These are phyloP conservation scores for Eucalyptus tenuipes DNA, from an alignment of 345 rosid genomes.

Conservation along the genomic window DNA sequence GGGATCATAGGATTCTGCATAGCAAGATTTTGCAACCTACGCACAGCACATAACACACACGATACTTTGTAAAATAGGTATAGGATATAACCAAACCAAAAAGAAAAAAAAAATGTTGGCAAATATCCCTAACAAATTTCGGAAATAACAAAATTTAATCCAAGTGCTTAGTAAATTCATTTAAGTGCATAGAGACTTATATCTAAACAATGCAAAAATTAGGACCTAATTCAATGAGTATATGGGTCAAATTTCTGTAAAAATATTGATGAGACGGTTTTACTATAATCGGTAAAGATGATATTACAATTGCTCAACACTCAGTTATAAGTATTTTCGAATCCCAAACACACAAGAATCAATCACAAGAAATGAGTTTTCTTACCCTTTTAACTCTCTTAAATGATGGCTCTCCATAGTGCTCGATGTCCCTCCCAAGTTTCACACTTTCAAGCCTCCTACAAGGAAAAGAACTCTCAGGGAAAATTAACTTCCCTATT, in stretches of 20 bases:
- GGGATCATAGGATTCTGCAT: accelerated
- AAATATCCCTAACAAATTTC: background rate
- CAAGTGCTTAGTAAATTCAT: background rate
- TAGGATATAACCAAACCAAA: too few relatives aligned
- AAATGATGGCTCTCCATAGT: background rate
- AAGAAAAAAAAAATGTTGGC: background rate
- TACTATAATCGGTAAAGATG: background rate
- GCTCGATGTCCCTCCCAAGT: background rate
- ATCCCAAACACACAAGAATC: background rate
- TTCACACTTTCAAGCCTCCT: background rate
- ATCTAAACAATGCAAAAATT: background rate
- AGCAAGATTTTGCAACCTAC: too few relatives aligned
- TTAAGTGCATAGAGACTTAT: background rate
- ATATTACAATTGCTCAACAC: background rate
- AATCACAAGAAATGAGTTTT: background rate
- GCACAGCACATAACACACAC: too few relatives aligned
- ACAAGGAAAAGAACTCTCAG: background rate
- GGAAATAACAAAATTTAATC: background rate
- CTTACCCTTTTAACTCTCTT: background rate
- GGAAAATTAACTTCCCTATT: background rate
- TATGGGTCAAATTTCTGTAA: background rate
- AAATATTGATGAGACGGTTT: background rate
- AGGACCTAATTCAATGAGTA: background rate
- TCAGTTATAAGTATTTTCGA: background rate
- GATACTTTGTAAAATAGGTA: accelerated